These are phyloP conservation scores for Lyophyllum decastes DNA, from an alignment of 768 basidiomycete species.

Conservation along the genomic window DNA sequence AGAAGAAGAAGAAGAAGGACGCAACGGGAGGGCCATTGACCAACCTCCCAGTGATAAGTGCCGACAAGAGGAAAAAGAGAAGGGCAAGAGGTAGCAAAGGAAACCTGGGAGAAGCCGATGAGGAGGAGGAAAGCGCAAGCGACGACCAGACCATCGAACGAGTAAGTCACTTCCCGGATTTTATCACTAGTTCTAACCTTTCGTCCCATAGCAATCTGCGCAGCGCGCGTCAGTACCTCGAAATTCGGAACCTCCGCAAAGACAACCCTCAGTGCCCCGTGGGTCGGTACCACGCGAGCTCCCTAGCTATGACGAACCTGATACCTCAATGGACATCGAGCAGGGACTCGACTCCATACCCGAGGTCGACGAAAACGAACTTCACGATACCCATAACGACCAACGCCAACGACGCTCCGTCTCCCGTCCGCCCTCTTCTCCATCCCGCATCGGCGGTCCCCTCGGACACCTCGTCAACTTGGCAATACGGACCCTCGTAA, in stretches of 20 bases:
- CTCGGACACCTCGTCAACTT: conserved; percentile 41
- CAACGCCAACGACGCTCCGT: conserved; percentile 33
- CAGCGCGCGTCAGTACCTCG: conserved; percentile 36
- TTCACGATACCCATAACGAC: conserved; percentile 24
- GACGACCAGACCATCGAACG: conserved; percentile 40
- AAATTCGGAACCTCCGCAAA: conserved; percentile 37
- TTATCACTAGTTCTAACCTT: conserved; percentile 4
- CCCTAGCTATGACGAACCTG: conserved; percentile 21
- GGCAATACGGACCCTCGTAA: conserved; percentile 22
- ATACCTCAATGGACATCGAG: conserved; percentile 46
- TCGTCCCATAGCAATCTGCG: conserved; percentile 21
- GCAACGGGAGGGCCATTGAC: conserved; percentile 51
- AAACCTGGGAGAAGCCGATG: conserved; percentile 45
- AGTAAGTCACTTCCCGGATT: conserved; percentile 34
- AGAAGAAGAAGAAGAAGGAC: conserved; percentile 52
- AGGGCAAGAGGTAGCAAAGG: conserved; percentile 45
- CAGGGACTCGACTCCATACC: conserved; percentile 62
- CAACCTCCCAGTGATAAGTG: conserved; percentile 60
- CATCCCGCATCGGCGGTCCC: conserved; percentile 43
- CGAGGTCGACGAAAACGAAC: conserved; percentile 60
- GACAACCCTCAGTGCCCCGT: conserved; percentile 34
- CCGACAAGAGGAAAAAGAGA: conserved; percentile 65
- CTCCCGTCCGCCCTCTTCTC: conserved; percentile 23
- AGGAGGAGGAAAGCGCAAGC: conserved; percentile 44
- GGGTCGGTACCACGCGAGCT: conserved; percentile 44